Percentiles rank a stretch among this genome's conserved stretches.
Evolutionary conservation across 768 basidiomycete species (phyloP).

Genomic region (Paxillus rubicundulus): DNA sequence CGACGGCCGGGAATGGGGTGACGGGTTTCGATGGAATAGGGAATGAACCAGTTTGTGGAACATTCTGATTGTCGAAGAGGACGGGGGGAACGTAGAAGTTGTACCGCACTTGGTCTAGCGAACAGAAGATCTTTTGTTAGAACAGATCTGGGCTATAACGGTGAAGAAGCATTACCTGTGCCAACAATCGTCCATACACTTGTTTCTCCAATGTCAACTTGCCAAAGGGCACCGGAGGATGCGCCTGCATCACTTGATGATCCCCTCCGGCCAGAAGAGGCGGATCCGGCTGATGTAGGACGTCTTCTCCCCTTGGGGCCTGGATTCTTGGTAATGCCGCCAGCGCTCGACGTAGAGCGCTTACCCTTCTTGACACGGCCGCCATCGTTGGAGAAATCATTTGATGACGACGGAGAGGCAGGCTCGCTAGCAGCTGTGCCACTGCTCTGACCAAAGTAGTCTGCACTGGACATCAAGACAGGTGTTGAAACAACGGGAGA

Average conservation of each 20-base stretch:
- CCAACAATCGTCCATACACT: constrained; percentile 95
- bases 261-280: constrained; percentile 64
- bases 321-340: constrained; percentile 35
- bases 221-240: constrained; percentile 80
- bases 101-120: constrained; percentile 82
- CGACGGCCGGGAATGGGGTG: constrained; percentile 82
- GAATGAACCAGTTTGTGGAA: constrained; percentile 69
- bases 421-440: constrained; percentile 62
- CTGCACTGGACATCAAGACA: constrained; percentile 50
- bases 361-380: constrained; percentile 80
- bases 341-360: constrained; percentile 72
- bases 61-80: constrained; percentile 76
- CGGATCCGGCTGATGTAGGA: constrained; percentile 74
- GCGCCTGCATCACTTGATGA: constrained; percentile 65
- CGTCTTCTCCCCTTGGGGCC: constrained; percentile 57
- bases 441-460: constrained; percentile 56
- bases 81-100: constrained; percentile 90
- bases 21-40: constrained; percentile 79
- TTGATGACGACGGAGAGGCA: constrained; percentile 57
- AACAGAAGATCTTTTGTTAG: constrained; percentile 16
- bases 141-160: constrained; percentile 3
- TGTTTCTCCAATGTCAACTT: constrained; percentile 89
- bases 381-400: constrained; percentile 77
- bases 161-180: constrained; percentile 55
- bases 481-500: constrained; percentile 71